Base-by-base conservation (phyloP, 2,329 filamentous ascomycete species). In the Stenocarpella maydis region DNA sequence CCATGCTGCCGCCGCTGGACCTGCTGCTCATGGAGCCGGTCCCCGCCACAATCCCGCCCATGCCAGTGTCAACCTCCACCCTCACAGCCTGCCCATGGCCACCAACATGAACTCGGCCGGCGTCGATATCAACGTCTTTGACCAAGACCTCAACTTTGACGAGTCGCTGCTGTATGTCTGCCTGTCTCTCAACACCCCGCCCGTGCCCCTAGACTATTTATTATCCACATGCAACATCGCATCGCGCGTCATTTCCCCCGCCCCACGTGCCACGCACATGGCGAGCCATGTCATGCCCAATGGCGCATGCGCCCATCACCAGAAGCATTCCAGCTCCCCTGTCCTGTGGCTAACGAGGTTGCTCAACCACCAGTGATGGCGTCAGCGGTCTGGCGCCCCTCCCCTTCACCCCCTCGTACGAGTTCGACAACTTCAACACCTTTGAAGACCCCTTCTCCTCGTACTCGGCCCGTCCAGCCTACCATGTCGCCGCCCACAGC, bases 391-490 rank as follows among this genome's bases (percentile, higher is more conserved):
- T 86, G 19, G 78, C 81, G 49, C 74, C 79, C 6, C 75, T 86
- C 47, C 84, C 87, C 4, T 90, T 90, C 70, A 86, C 86, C 3
- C 85, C 86, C 3, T 81, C 83, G 5, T 90, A 90, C 80, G 88
- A 90, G 72, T 85, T 90, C 74, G 87, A 89, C 65, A 80, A 83
- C 72, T 87, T 88, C 61, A 85, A 84, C 47, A 90, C 88, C 8
- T 91, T 90, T 75, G 89, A 91, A 77, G 89, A 91, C 74, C 88
- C 89, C 45, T 90, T 91, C 75, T 85, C 86, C 71, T 63, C 65
- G 31, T 88, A 89, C 76, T 84, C 86, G 12, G 78, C 81, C 34
- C 81, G 83, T 49, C 80, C 82, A 19, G 86, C 84, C 76, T 83
- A 86, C 60, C 79, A 80, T 53, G 78, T 80, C 19, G 80, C 82